A percentile compares a stretch with the other conserved stretches of the same genome.
Evolutionary conservation across 257 asterid species (phyloP).

Genomic region (Penstemon eatonii): DNA sequence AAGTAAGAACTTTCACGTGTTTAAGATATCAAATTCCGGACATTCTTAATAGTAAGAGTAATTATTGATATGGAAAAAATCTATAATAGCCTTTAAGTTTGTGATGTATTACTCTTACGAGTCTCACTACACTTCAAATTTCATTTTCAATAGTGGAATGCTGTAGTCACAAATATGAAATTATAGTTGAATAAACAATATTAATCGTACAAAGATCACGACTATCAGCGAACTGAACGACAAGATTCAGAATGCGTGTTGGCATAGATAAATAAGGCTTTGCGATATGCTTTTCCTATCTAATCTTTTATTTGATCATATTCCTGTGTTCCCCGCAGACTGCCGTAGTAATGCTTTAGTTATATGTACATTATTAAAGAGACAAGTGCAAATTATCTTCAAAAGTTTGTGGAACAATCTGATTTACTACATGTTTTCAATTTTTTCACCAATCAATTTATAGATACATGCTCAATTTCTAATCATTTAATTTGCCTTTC

Average conservation of each 20-base stretch:
- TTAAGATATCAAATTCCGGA: not conserved
- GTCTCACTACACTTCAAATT: not conserved
- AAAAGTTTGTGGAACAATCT: not conserved
- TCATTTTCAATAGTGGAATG: not conserved
- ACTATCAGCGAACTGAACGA: constrained; percentile 13
- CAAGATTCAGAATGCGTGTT: constrained; percentile 8
- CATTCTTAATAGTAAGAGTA: not conserved
- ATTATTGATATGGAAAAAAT: not conserved
- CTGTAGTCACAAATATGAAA: not conserved
- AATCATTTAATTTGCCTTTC: constrained; percentile 7
- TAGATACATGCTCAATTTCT: constrained; percentile 6
- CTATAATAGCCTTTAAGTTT: constrained; percentile 3
- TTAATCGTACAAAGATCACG: constrained; percentile 7
- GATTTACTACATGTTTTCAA: constrained; percentile 4
- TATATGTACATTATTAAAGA: not conserved
- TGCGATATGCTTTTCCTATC: constrained; percentile 4
- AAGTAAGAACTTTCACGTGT: not conserved
- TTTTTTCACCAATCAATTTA: constrained; percentile 11
- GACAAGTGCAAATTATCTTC: no score
- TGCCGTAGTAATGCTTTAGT: constrained; percentile 9
- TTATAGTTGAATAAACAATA: not conserved
- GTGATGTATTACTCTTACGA: not conserved
- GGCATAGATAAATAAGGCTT: not conserved
- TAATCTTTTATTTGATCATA: constrained; percentile 14
- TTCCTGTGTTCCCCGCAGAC: not conserved